Percentiles rank a stretch among this genome's conserved stretches.
phyloP scores from a whole-genome alignment of 116 monocot species.

The Dioscorea cayenensis region DNA sequence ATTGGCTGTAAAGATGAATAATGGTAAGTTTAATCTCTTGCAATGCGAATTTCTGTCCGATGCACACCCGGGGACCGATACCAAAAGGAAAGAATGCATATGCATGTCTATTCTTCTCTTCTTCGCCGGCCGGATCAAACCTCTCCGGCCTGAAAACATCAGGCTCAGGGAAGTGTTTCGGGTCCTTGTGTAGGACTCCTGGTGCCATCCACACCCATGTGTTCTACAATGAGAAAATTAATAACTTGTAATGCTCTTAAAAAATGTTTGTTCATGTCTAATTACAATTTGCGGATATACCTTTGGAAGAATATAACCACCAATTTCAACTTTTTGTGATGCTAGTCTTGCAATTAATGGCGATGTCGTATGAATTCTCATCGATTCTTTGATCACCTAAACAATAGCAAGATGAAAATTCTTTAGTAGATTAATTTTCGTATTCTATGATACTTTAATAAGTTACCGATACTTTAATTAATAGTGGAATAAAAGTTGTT shows the following conservation, averaged over 20 bases:
- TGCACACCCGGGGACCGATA: slow-evolving; percentile 71
- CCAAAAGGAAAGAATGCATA: slow-evolving; percentile 90
- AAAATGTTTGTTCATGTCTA: background rate
- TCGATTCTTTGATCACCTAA: slow-evolving; percentile 82
- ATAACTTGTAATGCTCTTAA: background rate
- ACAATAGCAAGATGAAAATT: background rate
- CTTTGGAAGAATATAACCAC: slow-evolving; percentile 85
- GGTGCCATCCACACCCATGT: slow-evolving; percentile 93
- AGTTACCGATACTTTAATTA: too few species aligned
- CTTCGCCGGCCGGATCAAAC: slow-evolving; percentile 50
- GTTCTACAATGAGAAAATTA: slow-evolving; percentile 32
- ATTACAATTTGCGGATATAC: slow-evolving; percentile 13
- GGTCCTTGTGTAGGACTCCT: slow-evolving; percentile 74
- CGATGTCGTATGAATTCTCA: slow-evolving; percentile 75
- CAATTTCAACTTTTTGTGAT: slow-evolving; percentile 60
- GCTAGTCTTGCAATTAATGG: slow-evolving; percentile 85
- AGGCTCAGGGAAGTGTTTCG: slow-evolving; percentile 67
- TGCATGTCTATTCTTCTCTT: slow-evolving; percentile 71
- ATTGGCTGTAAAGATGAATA: slow-evolving; percentile 53
- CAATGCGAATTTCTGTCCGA: slow-evolving; percentile 72
- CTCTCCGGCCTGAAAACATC: slow-evolving; percentile 73
- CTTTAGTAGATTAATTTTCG: background rate
- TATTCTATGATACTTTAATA: too few species aligned
- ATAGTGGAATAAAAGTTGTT: background rate
- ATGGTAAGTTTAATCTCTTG: slow-evolving; percentile 74